Percentiles rank a stretch among this genome's conserved stretches.
These are phyloP conservation scores for Tothia fuscella DNA, from an alignment of 2,329 filamentous ascomycete genomes.

Conservation along the genomic window DNA sequence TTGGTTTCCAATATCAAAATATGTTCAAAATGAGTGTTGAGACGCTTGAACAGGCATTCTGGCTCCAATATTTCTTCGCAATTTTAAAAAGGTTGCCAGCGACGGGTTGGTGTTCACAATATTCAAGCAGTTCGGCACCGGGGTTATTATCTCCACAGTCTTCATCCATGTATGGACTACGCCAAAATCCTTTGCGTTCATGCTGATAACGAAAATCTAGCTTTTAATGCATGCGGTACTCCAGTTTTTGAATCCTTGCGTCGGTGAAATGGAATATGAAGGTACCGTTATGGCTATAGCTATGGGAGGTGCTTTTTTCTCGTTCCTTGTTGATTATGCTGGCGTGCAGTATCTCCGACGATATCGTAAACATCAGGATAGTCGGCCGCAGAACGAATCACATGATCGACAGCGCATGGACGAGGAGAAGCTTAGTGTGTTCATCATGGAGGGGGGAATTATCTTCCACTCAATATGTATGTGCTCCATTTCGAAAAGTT, in stretches of 20 bases:
- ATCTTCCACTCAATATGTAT: slow-evolving; percentile 61
- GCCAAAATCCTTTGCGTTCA: no score
- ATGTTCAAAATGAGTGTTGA: not conserved
- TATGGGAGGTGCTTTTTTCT: slow-evolving; percentile 62
- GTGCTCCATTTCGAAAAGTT: slow-evolving; percentile 18
- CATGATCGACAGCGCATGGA: no score
- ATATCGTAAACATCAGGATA: not conserved
- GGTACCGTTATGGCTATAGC: slow-evolving; percentile 56
- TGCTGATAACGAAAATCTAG: slow-evolving; percentile 27
- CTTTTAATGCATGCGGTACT: slow-evolving; percentile 60
- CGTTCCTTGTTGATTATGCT: slow-evolving; percentile 57
- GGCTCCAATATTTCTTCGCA: not conserved
- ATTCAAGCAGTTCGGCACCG: slow-evolving; percentile 51
- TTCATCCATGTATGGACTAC: slow-evolving; percentile 46
- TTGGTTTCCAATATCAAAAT: not conserved
- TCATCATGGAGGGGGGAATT: slow-evolving; percentile 61
- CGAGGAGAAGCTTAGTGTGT: slow-evolving; percentile 50
- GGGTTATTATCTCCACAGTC: slow-evolving; percentile 59
- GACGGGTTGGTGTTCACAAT: not conserved
- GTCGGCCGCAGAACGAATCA: no score
- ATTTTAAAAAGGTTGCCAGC: not conserved
- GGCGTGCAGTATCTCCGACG: not conserved
- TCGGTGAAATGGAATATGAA: slow-evolving; percentile 56
- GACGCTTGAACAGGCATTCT: not conserved
- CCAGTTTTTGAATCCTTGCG: slow-evolving; percentile 60